Percentiles rank a stretch among this genome's conserved stretches.
Conservation (phyloP, 1,284 basidiomycete genomes). For the Cryptococcus sp. region DNA sequence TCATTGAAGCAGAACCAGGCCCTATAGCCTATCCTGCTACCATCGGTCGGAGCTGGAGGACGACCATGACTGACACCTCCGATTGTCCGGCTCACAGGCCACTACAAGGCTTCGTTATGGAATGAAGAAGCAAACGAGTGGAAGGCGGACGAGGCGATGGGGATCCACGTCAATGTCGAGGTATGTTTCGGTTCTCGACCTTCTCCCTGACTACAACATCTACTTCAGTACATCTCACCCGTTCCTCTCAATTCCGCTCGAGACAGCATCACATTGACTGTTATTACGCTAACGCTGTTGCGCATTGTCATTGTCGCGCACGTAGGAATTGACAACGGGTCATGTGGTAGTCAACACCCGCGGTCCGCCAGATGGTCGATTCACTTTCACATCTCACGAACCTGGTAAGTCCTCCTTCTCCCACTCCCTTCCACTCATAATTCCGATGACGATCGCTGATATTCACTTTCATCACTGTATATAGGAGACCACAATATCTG, state of each 20-base stretch:
- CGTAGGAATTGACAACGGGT: slow-evolving; percentile 38
- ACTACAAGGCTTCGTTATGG: slow-evolving; percentile 92
- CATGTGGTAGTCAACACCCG: slow-evolving; percentile 74
- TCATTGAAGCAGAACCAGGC: too few relatives aligned
- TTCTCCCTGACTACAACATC: too few relatives aligned
- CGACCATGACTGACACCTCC: neutral
- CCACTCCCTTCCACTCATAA: slow-evolving; percentile 2
- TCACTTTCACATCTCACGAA: slow-evolving; percentile 97
- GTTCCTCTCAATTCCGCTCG: too few relatives aligned
- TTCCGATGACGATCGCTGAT: neutral
- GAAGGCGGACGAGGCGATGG: slow-evolving; percentile 71
- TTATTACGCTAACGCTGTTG: neutral
- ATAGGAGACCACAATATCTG: slow-evolving; percentile 94
- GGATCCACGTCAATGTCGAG: slow-evolving; percentile 86
- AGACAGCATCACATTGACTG: neutral
- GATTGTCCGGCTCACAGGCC: slow-evolving; percentile 62
- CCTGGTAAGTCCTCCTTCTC: slow-evolving; percentile 52
- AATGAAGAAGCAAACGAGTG: slow-evolving; percentile 71
- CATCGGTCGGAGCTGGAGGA: too few relatives aligned
- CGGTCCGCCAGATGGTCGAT: slow-evolving; percentile 84
- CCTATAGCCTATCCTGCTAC: too few relatives aligned
- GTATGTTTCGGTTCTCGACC: slow-evolving; percentile 57
- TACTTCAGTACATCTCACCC: neutral
- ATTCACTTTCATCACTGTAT: neutral
- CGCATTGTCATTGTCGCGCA: neutral